Percentiles rank a stretch among this genome's conserved stretches.
Conservation (phyloP, 2,329 filamentous ascomycete species). For the Neoarthrinium moseri region DNA sequence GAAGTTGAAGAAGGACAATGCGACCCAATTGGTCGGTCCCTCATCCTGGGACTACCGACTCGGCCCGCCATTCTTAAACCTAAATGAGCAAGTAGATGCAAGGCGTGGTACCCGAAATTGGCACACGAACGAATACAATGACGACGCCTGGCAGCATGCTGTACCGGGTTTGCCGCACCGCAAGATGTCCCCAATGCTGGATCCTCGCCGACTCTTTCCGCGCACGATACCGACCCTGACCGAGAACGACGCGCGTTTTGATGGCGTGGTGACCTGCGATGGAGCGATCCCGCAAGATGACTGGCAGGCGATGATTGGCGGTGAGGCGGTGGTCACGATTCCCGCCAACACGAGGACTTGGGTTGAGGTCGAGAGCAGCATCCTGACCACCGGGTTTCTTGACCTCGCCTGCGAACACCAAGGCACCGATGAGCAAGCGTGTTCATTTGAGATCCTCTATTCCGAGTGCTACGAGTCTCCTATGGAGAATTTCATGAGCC, state of each 20-base stretch:
- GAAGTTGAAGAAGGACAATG: constrained; percentile 9
- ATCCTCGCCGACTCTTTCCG: constrained; percentile 10
- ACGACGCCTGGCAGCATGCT: constrained; percentile 10
- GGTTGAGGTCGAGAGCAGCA: constrained; percentile 6
- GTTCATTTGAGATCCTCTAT: constrained; percentile 25
- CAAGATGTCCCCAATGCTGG: constrained; percentile 15
- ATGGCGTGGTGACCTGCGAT: constrained; percentile 3
- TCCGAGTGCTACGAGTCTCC: constrained; percentile 31
- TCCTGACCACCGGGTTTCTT: constrained; percentile 5
- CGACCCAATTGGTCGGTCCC: constrained; percentile 22
- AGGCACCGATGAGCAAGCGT: constrained; percentile 6
- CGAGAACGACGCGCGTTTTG: constrained; percentile 8
- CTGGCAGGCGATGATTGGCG: constrained; percentile 16
- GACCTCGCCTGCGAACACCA: constrained; percentile 15
- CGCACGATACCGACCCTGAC: constrained; percentile 11
- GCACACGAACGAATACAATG: constrained; percentile 14
- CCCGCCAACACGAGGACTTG: constrained; percentile 8
- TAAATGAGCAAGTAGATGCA: constrained; percentile 19
- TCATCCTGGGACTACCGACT: constrained; percentile 23
- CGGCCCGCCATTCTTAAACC: constrained; percentile 21
- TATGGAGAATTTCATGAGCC: constrained; percentile 12
- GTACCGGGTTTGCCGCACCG: constrained; percentile 9
- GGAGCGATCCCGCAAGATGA: constrained; percentile 4
- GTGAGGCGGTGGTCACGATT: constrained; percentile 12
- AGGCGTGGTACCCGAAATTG: constrained; percentile 12